Conservation (phyloP, 129 eudicot genomes). For the Artemisia annua region DNA sequence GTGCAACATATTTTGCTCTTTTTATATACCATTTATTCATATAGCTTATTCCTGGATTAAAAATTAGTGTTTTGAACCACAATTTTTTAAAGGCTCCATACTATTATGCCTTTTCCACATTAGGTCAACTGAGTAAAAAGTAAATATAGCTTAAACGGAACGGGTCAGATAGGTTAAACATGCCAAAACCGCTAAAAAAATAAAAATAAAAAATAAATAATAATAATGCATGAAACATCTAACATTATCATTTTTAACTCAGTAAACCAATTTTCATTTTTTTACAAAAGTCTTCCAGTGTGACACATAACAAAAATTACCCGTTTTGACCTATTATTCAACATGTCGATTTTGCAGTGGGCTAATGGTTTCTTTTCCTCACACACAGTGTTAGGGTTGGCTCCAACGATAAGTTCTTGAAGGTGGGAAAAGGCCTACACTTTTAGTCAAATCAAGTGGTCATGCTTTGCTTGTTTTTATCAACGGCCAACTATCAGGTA, state of each 20-base stretch:
- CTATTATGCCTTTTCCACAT: not conserved
- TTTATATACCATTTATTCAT: not conserved
- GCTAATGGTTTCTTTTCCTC: not conserved
- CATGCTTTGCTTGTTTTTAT: conserved; percentile 85
- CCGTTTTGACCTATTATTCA: not conserved
- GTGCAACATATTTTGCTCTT: conserved; percentile 23
- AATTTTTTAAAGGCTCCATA: not conserved
- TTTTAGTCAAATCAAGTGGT: conserved; percentile 78
- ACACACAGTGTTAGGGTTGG: conserved; percentile 58
- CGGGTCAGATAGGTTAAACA: too few species aligned
- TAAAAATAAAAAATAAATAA: too few species aligned
- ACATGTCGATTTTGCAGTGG: not conserved
- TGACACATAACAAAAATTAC: not conserved
- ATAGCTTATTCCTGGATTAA: not conserved
- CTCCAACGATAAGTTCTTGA: conserved; percentile 65
- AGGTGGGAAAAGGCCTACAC: conserved; percentile 62
- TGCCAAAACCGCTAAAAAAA: too few species aligned
- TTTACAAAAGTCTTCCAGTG: too few species aligned
- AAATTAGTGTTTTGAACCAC: not conserved
- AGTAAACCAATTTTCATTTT: not conserved
- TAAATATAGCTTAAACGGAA: too few species aligned
- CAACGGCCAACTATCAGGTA: conserved; percentile 79
- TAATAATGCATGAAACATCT: too few species aligned
- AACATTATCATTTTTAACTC: not conserved
- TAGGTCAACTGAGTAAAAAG: not conserved